Evolutionary conservation across 768 basidiomycete genomes (phyloP), one percentile per base, ranked within the genome.

Genomic region (Boletellus sp.): DNA sequence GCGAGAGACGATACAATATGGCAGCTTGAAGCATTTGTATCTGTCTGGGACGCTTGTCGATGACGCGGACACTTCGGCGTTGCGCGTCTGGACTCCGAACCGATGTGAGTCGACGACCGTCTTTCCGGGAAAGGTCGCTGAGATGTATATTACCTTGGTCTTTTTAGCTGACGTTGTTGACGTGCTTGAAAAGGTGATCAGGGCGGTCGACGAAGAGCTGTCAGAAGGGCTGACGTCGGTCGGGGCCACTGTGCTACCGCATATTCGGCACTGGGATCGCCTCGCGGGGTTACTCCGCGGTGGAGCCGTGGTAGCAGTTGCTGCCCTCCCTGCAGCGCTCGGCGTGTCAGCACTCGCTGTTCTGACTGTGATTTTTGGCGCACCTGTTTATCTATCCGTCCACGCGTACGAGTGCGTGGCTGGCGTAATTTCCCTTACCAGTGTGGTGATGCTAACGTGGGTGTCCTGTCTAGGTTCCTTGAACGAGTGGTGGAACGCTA

Each of bases 151-250:
- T 20, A n/a, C n/a, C n/a, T 20, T 15, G 10, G 1, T 6, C 13
- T 41, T 3, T 12, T 22, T 22, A 17, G 60, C 35, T 3, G 58
- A 62, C 28, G 45, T 62, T 31, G 35, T 45, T 20, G 16, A 36
- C 16, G 52, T 52, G 52, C 45, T 62, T 1, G 58, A 52, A 10
- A 62, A 63, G 36, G 49, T 63, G 58, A 50, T 62, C 48, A 48
- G 36, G 6, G 45, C 50, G 1, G 44, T 62, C 9, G 58, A 63
- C 34, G 48, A 34, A 24, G 56, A 62, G 12, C 33, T 60, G 4
- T 51, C 37, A 4, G 55, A 61, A 11, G 51, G 56, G 22, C 42
- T 63, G 22, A 46, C 55, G 50, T 52, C 51, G 15, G 37, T 55
- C 9, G 58, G 59, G 8, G 58, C 63, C 24, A 10, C 42, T 1